phyloP scores from a whole-genome alignment of 768 basidiomycete species.

The Lentinula sp. region DNA sequence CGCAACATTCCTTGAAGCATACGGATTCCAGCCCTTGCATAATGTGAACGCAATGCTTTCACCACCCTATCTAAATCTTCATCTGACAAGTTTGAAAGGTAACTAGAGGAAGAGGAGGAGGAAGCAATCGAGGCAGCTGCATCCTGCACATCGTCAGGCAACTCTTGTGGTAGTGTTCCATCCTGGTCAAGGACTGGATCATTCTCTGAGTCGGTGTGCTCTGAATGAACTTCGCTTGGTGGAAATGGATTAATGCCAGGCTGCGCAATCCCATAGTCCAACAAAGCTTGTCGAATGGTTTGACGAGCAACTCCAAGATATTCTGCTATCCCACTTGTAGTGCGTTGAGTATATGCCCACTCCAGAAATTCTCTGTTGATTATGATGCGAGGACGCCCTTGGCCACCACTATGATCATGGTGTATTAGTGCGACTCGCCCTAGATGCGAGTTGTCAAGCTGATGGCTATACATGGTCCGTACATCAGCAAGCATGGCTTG shows the following conservation, averaged over 20 bases:
- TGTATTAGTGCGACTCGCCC: no score
- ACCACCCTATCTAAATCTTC: constrained; percentile 11
- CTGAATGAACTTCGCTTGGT: background rate
- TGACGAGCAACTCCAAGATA: constrained; percentile 4
- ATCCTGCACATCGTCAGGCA: background rate
- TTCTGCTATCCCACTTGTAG: background rate
- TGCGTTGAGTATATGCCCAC: constrained; percentile 5
- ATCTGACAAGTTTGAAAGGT: constrained; percentile 8
- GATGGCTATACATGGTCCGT: no score
- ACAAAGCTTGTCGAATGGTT: background rate
- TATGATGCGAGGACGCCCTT: no score
- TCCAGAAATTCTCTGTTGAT: background rate
- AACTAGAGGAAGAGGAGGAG: constrained; percentile 1
- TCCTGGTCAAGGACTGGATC: background rate
- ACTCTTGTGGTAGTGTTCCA: background rate
- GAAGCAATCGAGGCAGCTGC: background rate
- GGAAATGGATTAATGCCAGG: background rate
- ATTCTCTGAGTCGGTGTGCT: background rate
- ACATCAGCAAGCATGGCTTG: no score
- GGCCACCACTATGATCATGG: no score
- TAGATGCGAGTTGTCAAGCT: no score
- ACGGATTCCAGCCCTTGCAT: constrained; percentile 7
- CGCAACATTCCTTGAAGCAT: constrained; percentile 12
- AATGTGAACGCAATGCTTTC: constrained; percentile 5
- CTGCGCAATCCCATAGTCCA: constrained; percentile 1